Conservation (phyloP, 257 asterid genomes). For the Capsicum rhomboideum region DNA sequence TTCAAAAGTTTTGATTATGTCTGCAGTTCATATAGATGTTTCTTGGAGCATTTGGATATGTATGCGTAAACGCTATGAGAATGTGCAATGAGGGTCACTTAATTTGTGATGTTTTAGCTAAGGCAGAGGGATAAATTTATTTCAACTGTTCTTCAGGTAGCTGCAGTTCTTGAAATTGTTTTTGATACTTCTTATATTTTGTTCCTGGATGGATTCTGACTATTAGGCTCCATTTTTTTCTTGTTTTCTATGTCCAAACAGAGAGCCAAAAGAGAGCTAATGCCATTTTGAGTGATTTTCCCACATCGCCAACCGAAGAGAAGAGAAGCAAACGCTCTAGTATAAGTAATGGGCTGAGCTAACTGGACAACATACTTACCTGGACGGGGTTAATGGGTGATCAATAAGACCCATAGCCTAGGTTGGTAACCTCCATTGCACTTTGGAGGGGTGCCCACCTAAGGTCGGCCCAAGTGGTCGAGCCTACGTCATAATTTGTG, state of each 20-base stretch:
- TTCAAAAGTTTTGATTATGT: background rate
- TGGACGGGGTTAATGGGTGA: slow-evolving; percentile 19
- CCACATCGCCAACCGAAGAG: no score
- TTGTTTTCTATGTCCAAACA: no score
- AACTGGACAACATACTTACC: slow-evolving; percentile 3
- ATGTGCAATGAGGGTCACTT: background rate
- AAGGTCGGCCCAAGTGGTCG: slow-evolving; percentile 41
- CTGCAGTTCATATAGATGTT: no score
- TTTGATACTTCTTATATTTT: background rate
- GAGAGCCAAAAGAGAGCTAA: no score
- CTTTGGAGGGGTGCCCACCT: slow-evolving; percentile 20
- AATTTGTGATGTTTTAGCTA: background rate
- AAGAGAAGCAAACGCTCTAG: no score
- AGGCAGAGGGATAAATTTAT: background rate
- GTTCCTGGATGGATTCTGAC: background rate
- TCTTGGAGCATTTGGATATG: background rate
- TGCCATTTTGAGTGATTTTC: no score
- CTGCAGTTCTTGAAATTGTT: background rate
- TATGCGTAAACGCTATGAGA: background rate
- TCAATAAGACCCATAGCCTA: slow-evolving; percentile 10
- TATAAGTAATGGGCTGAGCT: no score
- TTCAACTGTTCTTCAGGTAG: background rate
- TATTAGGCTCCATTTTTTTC: no score
- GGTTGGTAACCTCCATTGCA: slow-evolving; percentile 22
- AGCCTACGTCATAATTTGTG: slow-evolving; percentile 14